Evolutionary conservation across 1,139 yeast species (phyloP), one percentile per base, ranked within the genome.

Genomic region (Saccharomyces pastorianus): DNA sequence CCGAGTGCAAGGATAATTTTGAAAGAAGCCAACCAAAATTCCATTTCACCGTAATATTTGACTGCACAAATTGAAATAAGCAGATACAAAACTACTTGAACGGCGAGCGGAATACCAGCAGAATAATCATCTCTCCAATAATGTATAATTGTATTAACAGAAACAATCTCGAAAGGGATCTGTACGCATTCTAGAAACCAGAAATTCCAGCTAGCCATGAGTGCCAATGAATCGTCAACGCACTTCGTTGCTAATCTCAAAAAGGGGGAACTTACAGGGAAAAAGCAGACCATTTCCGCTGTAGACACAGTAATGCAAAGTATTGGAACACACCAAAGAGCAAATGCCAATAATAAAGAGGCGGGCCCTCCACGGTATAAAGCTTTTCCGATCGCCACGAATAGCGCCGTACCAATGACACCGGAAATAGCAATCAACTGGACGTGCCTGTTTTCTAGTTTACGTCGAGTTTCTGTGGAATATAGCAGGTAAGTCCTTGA

Each of bases 381-480:
- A 1, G 86, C 85, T 53, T 78, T 76, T 29, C 95, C 96, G 57
- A 85, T 80, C 55, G 89, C 85, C 11, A 88, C 86, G 74, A 86
- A 77, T 41, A 83, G 71, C 49, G 90, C 91, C 6, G 95, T 87
- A 58, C 96, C 96, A 61, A 88, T 87, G 48, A 89, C 84, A 50
- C 96, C 96, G 48, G 95, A 93, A 38, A 83, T 82, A 50, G 93
- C 90, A 64, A 88, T 86, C 64, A 88, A 78, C 62, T 88, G 88
- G 51, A 88, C 83, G 66, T 83, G 88, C 65, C 88, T 75, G 51
- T 81, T 79, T 58, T 76, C 74, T 53, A 81, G 68, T 49, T 70
- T 71, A 61, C 85, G 71, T 51, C 73, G 71, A 2, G 68, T 64
- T 9, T 49, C 51, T 23, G 59, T 56, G 26, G 55, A 51, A 20